A percentile compares a stretch with the other conserved stretches of the same genome.
These are phyloP conservation scores for Hanseniaspora hatyaiensis DNA, from an alignment of 805 yeast species.

Conservation along the genomic window DNA sequence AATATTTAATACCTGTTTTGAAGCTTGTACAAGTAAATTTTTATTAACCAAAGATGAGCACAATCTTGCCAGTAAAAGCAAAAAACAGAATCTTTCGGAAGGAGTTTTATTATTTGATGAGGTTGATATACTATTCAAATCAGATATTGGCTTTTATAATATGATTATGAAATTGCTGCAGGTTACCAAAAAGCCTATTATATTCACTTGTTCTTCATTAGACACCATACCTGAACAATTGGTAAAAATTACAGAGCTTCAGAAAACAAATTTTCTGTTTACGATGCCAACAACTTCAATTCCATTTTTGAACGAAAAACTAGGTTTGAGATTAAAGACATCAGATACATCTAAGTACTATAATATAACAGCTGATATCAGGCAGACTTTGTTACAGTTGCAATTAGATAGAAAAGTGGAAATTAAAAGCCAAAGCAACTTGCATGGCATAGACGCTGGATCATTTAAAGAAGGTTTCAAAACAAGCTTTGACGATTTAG, in stretches of 20 bases:
- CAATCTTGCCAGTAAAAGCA: slow-evolving; percentile 5
- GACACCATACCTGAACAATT: slow-evolving; percentile 39
- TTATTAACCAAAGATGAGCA: slow-evolving; percentile 40
- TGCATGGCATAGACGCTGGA: neutral
- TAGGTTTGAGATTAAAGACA: slow-evolving; percentile 30
- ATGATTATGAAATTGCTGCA: slow-evolving; percentile 50
- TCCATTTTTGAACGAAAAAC: slow-evolving; percentile 20
- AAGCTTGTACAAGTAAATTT: slow-evolving; percentile 72
- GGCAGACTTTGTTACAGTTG: slow-evolving; percentile 37
- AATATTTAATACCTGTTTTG: slow-evolving; percentile 51
- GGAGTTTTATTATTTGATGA: slow-evolving; percentile 76
- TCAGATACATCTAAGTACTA: too few species aligned
- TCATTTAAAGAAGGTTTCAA: neutral
- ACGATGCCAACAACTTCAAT: slow-evolving; percentile 29
- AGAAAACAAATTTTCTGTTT: slow-evolving; percentile 32
- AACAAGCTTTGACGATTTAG: neutral
- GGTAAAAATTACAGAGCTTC: slow-evolving; percentile 36
- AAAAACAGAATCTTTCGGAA: slow-evolving; percentile 30
- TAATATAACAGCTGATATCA: too few species aligned
- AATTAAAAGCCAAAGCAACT: neutral
- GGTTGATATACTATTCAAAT: slow-evolving; percentile 66
- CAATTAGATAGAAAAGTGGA: slow-evolving; percentile 33
- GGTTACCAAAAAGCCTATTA: slow-evolving; percentile 56
- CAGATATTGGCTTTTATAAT: slow-evolving; percentile 72
- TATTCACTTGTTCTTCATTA: slow-evolving; percentile 49